Evolutionary conservation across 1,284 basidiomycete species (phyloP).

Genomic region (Leccinum pachyderme): DNA sequence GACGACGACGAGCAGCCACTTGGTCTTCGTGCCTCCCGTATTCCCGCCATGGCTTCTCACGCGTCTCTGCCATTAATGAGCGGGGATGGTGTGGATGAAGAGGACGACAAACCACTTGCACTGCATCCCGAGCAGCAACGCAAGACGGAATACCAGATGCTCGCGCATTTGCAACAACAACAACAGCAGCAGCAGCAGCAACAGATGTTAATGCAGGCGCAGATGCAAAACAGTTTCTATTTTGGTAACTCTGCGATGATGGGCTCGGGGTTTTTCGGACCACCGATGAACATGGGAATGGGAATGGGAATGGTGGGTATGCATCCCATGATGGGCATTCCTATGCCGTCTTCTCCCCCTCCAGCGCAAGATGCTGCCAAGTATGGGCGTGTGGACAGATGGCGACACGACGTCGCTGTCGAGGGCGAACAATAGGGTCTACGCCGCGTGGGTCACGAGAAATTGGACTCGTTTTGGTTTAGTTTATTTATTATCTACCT

Average conservation of each 20-base stretch:
- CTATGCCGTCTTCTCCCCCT: conserved; percentile 56
- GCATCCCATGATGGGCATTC: conserved; percentile 48
- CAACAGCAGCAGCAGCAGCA: conserved; percentile 64
- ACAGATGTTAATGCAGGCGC: conserved; percentile 72
- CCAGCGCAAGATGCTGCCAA: conserved; percentile 63
- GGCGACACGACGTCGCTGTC: conserved; percentile 73
- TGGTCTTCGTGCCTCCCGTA: conserved; percentile 42
- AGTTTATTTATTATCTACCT: conserved; percentile 4
- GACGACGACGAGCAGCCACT: conserved; percentile 66
- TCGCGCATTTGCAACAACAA: conserved; percentile 57
- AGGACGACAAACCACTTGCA: conserved; percentile 57
- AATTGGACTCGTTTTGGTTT: conserved; percentile 13
- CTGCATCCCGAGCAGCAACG: conserved; percentile 76
- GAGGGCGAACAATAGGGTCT: conserved; percentile 46
- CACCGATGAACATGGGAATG: conserved; percentile 41
- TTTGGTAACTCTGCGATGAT: conserved; percentile 66
- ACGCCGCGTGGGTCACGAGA: conserved; percentile 1
- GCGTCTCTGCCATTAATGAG: conserved; percentile 22
- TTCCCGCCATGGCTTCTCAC: conserved; percentile 26
- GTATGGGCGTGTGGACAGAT: conserved; percentile 69
- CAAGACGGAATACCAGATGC: conserved; percentile 67
- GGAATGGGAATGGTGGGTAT: conserved; percentile 30
- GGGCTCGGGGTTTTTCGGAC: conserved; percentile 57
- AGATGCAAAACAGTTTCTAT: conserved; percentile 71
- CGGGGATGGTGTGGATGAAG: conserved; percentile 37